A percentile compares a stretch with the other conserved stretches of the same genome.
Evolutionary conservation across 345 rosid genomes (phyloP).

Genomic region (Atalantia buxifolia): DNA sequence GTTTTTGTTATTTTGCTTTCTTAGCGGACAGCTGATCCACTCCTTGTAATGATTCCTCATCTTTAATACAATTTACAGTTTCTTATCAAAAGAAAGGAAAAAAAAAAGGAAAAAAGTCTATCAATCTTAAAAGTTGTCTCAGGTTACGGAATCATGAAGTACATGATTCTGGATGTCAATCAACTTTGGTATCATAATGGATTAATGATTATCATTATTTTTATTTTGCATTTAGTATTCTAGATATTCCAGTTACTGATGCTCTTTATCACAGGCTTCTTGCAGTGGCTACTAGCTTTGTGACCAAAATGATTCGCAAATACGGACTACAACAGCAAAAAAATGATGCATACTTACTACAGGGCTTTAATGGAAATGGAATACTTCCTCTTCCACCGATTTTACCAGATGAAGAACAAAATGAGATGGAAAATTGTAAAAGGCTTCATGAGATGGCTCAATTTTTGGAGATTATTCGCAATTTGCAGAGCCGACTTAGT

Average conservation of each 20-base stretch:
- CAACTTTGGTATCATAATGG: background rate
- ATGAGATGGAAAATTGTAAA: slow-evolving; percentile 39
- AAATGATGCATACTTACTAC: slow-evolving; percentile 38
- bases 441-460: slow-evolving; percentile 77
- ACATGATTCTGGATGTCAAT: slow-evolving; percentile 1
- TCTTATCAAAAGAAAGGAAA: too few relatives aligned
- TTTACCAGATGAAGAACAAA: slow-evolving; percentile 33
- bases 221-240: background rate
- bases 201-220: background rate
- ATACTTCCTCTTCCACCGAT: slow-evolving; percentile 55
- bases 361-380: slow-evolving; percentile 28
- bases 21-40: too few relatives aligned
- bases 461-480: slow-evolving; percentile 79
- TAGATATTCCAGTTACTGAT: slow-evolving; percentile 4
- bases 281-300: slow-evolving; percentile 66
- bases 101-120: background rate
- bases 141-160: background rate
- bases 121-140: background rate
- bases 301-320: slow-evolving; percentile 76
- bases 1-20: too few relatives aligned
- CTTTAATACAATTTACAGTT: too few relatives aligned
- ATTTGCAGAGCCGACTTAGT: slow-evolving; percentile 62
- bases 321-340: slow-evolving; percentile 65
- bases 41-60: too few relatives aligned
- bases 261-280: slow-evolving; percentile 67